Conservation (phyloP, 306 rosid genomes). For the Comarum palustre region DNA sequence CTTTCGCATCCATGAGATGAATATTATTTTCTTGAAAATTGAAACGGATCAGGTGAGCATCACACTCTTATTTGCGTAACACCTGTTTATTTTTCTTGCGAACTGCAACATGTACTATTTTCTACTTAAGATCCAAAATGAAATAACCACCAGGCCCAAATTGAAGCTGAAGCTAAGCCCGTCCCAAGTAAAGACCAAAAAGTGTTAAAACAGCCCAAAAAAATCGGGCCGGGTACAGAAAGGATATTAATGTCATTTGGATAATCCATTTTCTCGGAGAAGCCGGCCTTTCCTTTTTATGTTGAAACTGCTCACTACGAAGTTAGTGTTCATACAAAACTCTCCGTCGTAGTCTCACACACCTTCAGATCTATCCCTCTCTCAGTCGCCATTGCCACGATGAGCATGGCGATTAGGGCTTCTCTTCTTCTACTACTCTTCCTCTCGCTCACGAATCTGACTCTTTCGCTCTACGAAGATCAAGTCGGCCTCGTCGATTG, state of each 20-base stretch:
- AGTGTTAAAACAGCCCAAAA: not conserved
- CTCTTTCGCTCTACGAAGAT: conserved; percentile 74
- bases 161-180: not conserved
- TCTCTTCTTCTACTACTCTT: conserved; percentile 36
- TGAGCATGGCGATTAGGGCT: conserved; percentile 73
- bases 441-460: conserved; percentile 29
- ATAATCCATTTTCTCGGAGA: not conserved
- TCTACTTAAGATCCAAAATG: no score
- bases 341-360: conserved; percentile 1
- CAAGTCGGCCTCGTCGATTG: conserved; percentile 97
- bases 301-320: not conserved
- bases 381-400: conserved; percentile 59
- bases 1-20: no score
- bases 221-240: not conserved
- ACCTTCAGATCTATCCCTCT: conserved; percentile 43
- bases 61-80: no score
- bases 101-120: no score
- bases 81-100: no score
- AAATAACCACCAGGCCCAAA: not conserved
- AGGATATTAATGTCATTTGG: not conserved
- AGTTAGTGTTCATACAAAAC: conserved; percentile 5
- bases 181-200: not conserved
- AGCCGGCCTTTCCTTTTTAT: not conserved
- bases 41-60: no score
- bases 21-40: no score